phyloP scores from a whole-genome alignment of 306 rosid species.

The Hippophae gyantsensis region DNA sequence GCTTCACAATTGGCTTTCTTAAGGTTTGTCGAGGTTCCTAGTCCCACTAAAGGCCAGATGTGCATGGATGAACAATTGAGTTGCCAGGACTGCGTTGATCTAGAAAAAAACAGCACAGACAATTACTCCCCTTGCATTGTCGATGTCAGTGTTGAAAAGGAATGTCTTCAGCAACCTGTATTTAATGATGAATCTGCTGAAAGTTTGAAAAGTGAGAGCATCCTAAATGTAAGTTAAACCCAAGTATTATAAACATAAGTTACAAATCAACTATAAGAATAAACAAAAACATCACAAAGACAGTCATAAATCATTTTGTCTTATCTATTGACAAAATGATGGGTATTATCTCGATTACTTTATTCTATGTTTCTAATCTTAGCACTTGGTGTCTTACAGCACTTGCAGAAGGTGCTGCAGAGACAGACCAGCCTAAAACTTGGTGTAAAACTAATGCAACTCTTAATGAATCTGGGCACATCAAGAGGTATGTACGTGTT shows the following conservation, averaged over 20 bases:
- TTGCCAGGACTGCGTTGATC: conserved; percentile 53
- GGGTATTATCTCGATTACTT: conserved; percentile 1
- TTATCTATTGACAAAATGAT: neutral
- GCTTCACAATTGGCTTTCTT: conserved; percentile 48
- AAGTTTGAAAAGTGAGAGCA: conserved; percentile 44
- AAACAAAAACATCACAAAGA: neutral
- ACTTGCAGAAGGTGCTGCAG: conserved; percentile 55
- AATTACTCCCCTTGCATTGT: conserved; percentile 50
- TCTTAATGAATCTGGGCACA: conserved; percentile 36
- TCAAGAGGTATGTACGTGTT: conserved; percentile 43
- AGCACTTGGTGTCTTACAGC: conserved; percentile 22
- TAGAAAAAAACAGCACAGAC: conserved; percentile 38
- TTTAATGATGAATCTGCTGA: conserved; percentile 48
- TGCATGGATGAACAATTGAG: conserved; percentile 38
- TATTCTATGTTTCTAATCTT: conserved; percentile 12
- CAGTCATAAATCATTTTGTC: neutral
- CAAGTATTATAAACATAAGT: conserved; percentile 6
- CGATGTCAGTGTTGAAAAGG: conserved; percentile 49
- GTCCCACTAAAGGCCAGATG: conserved; percentile 37
- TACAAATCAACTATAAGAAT: neutral
- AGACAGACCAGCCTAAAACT: conserved; percentile 58
- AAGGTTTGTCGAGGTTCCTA: conserved; percentile 53
- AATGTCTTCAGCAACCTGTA: conserved; percentile 38
- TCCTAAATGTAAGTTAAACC: conserved; percentile 48
- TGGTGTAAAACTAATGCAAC: conserved; percentile 51